These are phyloP conservation scores for Echeveria elegans DNA, from an alignment of 164 flowering plant genomes.

Conservation along the genomic window DNA sequence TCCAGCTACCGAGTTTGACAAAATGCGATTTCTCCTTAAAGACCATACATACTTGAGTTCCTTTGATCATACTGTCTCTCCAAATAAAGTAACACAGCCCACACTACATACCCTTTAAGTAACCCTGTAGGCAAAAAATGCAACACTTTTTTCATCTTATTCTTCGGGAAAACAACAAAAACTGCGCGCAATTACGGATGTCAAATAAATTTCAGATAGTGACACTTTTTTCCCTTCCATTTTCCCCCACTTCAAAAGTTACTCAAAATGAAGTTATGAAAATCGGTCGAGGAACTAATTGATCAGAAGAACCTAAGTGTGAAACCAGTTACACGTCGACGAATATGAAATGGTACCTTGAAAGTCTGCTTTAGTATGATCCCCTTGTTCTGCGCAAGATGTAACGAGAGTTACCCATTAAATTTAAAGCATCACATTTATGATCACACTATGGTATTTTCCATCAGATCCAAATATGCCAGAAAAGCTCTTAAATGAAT, in stretches of 20 bases:
- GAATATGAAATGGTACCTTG: neutral
- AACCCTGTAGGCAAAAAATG: neutral
- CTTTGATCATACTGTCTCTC: neutral
- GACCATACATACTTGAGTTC: neutral
- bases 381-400: neutral
- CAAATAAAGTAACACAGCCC: neutral
- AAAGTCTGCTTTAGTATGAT: neutral
- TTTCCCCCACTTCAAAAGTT: neutral
- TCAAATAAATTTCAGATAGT: neutral
- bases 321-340: neutral
- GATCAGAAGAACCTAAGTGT: neutral
- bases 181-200: neutral
- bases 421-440: neutral
- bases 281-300: neutral
- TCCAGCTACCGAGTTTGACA: constrained; percentile 7
- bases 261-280: neutral
- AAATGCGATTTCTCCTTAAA: neutral
- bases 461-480: constrained; percentile 3
- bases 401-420: neutral
- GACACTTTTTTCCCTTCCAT: neutral
- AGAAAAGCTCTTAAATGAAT: constrained; percentile 23
- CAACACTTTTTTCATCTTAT: neutral
- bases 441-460: neutral
- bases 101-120: neutral
- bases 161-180: neutral